Evolutionary conservation across 352 stramenopile genomes (phyloP).

Genomic region (Thalassiosira hispida): DNA sequence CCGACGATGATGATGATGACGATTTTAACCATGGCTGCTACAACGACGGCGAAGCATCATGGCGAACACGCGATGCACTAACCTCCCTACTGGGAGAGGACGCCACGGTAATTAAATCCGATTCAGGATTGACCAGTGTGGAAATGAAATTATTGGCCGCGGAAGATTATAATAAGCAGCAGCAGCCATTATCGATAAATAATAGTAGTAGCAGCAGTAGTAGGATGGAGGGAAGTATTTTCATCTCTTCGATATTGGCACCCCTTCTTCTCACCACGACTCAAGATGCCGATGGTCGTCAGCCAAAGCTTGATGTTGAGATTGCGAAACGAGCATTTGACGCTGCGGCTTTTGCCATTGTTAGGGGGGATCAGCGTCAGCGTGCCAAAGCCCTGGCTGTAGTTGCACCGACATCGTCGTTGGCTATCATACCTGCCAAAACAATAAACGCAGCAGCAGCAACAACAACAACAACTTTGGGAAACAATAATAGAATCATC

Average conservation of each 20-base stretch:
- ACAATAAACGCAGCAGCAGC: neutral
- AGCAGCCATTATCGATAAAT: too few species aligned
- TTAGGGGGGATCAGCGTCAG: conserved; percentile 27
- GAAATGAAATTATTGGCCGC: conserved; percentile 5
- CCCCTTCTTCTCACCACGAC: neutral
- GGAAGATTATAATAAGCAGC: neutral
- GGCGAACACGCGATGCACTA: conserved; percentile 7
- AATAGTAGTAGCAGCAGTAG: neutral
- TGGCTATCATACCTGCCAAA: too few species aligned
- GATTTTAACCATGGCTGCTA: neutral
- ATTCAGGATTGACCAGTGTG: conserved; percentile 10
- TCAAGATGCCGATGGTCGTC: neutral
- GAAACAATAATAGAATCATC: neutral
- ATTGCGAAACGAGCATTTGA: conserved; percentile 34
- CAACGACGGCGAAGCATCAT: neutral
- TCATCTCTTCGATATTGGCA: neutral
- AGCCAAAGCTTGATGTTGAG: neutral
- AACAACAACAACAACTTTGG: neutral
- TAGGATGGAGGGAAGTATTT: neutral
- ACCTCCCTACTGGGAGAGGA: neutral
- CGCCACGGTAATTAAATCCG: neutral
- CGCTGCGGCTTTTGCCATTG: conserved; percentile 44
- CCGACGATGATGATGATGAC: neutral
- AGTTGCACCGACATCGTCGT: neutral
- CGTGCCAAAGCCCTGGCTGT: neutral